Conservation (phyloP, 805 yeast species). For the Zygotorulaspora chibaensis region DNA sequence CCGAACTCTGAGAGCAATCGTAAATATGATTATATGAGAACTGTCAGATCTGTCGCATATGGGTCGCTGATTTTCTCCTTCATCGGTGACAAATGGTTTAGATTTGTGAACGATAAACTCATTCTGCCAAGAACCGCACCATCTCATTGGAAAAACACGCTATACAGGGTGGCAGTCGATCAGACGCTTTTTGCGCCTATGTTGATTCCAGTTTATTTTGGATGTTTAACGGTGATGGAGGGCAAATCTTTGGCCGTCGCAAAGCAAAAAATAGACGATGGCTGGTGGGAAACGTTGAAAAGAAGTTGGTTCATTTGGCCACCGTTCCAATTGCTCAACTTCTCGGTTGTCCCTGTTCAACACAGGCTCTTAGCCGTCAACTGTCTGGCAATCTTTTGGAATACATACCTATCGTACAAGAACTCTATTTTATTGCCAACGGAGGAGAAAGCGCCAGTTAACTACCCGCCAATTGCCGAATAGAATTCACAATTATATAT, state of each 20-base stretch:
- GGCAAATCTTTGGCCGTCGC: constrained; percentile 41
- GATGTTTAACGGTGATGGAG: constrained; percentile 65
- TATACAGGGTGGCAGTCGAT: constrained; percentile 58
- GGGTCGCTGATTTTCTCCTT: constrained; percentile 77
- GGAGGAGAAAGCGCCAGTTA: constrained; percentile 28
- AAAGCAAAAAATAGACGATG: constrained; percentile 41
- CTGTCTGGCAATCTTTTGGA: constrained; percentile 74
- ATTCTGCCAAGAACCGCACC: constrained; percentile 35
- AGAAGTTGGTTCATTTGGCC: constrained; percentile 94
- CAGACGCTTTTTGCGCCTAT: constrained; percentile 76
- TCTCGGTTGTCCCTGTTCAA: constrained; percentile 68
- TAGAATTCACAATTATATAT: constrained; percentile 10
- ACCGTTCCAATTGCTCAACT: constrained; percentile 71
- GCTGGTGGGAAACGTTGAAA: constrained; percentile 62
- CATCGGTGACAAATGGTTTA: constrained; percentile 69
- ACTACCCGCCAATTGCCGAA: constrained; percentile 41
- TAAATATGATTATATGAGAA: constrained; percentile 49
- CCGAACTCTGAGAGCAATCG: constrained; percentile 24
- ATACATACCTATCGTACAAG: constrained; percentile 63
- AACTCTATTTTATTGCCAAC: constrained; percentile 40
- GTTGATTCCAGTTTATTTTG: constrained; percentile 66
- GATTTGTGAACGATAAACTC: constrained; percentile 41
- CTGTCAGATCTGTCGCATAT: constrained; percentile 59
- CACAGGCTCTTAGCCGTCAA: constrained; percentile 67
- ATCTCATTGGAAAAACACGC: constrained; percentile 35